Conservation (phyloP, 495 filamentous ascomycete genomes). For the Hypoxylon rickii region DNA sequence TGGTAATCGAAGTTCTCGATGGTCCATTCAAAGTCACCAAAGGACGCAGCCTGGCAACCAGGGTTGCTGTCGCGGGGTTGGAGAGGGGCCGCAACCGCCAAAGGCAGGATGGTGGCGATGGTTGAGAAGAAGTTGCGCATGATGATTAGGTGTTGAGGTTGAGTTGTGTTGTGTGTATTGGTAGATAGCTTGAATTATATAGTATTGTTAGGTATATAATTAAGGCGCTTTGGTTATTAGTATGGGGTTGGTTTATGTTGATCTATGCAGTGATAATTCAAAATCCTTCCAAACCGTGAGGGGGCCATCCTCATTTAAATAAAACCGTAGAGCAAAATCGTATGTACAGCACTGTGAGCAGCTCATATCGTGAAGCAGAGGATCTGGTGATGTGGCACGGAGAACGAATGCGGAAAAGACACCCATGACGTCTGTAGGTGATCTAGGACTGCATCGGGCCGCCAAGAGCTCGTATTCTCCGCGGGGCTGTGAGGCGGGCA, state of each 20-base stretch:
- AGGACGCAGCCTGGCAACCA: conserved; percentile 40
- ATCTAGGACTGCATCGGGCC: conserved; percentile 19
- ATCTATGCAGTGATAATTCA: no score
- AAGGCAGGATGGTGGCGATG: conserved; percentile 28
- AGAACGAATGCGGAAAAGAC: conserved; percentile 18
- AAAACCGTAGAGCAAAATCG: not conserved
- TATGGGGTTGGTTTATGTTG: not conserved
- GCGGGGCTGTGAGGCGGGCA: conserved; percentile 22
- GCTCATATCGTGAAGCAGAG: conserved; percentile 20
- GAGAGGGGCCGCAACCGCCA: conserved; percentile 28
- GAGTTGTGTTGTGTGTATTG: not conserved
- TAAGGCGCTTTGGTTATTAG: not conserved
- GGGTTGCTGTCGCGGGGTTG: conserved; percentile 19
- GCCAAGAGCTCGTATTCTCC: conserved; percentile 35
- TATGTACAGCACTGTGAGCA: conserved; percentile 8
- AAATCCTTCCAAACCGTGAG: not conserved
- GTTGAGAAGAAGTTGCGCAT: conserved; percentile 32
- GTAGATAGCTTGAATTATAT: conserved; percentile 4
- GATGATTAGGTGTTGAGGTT: conserved; percentile 7
- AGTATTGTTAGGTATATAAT: not conserved
- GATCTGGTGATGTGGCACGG: conserved; percentile 28
- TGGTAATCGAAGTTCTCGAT: conserved; percentile 45
- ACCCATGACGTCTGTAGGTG: conserved; percentile 31
- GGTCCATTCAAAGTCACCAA: conserved; percentile 42
- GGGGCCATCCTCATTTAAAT: conserved; percentile 16